phyloP scores from a whole-genome alignment of 768 basidiomycete species.

The Tricholoma sp. region DNA sequence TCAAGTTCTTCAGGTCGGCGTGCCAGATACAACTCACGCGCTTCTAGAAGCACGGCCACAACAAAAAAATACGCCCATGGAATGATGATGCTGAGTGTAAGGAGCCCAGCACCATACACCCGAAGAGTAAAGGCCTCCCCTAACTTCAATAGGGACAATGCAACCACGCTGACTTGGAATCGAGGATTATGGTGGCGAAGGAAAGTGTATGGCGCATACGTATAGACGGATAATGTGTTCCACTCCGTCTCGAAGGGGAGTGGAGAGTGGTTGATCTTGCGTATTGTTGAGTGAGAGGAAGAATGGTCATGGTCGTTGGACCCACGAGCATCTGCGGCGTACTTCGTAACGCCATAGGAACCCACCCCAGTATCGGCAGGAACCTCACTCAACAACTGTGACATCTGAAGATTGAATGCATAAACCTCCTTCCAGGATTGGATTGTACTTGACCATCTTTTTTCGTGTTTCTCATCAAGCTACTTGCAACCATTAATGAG shows the following conservation, averaged over 20 bases:
- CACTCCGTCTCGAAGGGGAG: neutral
- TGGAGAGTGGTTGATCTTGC: neutral
- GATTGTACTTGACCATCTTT: neutral
- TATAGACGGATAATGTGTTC: neutral
- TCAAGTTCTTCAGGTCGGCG: neutral
- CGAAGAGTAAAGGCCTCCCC: neutral
- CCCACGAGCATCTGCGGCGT: neutral
- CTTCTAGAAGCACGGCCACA: neutral
- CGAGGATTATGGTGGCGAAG: neutral
- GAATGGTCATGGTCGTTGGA: neutral
- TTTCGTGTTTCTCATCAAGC: neutral
- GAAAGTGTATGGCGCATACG: neutral
- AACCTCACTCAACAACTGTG: neutral
- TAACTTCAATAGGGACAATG: neutral
- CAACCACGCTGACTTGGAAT: neutral
- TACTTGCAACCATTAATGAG: neutral
- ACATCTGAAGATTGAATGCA: neutral
- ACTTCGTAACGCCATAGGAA: neutral
- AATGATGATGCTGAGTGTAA: neutral
- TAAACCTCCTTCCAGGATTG: neutral
- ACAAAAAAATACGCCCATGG: neutral
- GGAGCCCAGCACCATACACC: neutral
- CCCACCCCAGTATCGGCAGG: neutral
- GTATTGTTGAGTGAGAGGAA: neutral
- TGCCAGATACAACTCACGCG: neutral